phyloP scores from a whole-genome alignment of 352 stramenopile species.

The Globisporangium spiculum region DNA sequence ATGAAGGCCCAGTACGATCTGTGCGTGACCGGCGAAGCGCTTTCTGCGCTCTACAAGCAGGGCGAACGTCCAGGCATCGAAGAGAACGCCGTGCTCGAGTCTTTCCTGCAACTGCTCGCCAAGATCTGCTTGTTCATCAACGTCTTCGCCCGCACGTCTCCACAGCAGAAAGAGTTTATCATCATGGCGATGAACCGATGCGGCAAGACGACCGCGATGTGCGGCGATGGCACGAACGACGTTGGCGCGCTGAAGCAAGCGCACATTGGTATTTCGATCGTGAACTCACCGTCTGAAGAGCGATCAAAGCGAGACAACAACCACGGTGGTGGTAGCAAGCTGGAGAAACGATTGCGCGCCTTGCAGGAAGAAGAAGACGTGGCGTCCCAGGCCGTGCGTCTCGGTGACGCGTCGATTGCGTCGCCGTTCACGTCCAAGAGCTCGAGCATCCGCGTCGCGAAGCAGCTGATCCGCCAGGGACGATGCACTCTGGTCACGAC shows the following conservation, averaged over 20 bases:
- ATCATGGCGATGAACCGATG: constrained; percentile 86
- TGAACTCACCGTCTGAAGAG: constrained; percentile 44
- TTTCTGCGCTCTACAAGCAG: constrained; percentile 19
- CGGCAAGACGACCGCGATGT: constrained; percentile 91
- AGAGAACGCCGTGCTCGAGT: constrained; percentile 26
- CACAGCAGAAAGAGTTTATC: constrained; percentile 91
- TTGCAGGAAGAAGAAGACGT: constrained; percentile 30
- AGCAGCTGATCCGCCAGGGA: constrained; percentile 94
- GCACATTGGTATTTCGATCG: constrained; percentile 93
- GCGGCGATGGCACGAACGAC: constrained; percentile 96
- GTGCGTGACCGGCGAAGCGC: constrained; percentile 38
- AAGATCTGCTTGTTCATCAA: constrained; percentile 35
- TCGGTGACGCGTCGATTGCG: constrained; percentile 96
- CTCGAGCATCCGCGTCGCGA: constrained; percentile 64
- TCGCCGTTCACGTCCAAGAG: constrained; percentile 95
- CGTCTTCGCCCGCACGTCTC: constrained; percentile 92
- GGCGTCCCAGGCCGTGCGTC: constrained; percentile 77
- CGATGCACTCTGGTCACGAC: constrained; percentile 96
- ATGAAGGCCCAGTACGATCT: constrained; percentile 29
- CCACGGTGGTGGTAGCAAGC: not conserved
- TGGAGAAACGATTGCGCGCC: constrained; percentile 18
- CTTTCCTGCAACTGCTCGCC: constrained; percentile 24
- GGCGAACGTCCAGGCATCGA: constrained; percentile 15
- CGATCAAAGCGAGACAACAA: not conserved
- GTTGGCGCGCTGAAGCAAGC: constrained; percentile 89